phyloP scores from a whole-genome alignment of 805 yeast genomes.

The Saccharomycopsis microspora region DNA sequence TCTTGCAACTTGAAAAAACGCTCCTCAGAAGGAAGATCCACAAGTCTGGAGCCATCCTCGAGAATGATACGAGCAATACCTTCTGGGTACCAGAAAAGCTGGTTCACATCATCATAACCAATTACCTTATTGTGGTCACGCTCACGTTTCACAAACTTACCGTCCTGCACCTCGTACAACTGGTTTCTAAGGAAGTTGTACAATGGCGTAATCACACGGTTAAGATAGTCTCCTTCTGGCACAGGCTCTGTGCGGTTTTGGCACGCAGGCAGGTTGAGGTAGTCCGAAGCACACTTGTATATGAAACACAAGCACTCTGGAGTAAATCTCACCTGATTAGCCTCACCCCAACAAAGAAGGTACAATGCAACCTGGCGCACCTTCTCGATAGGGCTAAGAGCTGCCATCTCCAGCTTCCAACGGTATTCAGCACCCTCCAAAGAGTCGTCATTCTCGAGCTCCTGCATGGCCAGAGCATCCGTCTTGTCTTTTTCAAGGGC shows the following conservation, averaged over 20 bases:
- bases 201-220: slow-evolving; percentile 86
- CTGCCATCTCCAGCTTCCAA: slow-evolving; percentile 61
- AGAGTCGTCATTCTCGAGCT: slow-evolving; percentile 75
- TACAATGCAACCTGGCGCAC: slow-evolving; percentile 55
- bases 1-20: slow-evolving; percentile 86
- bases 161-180: slow-evolving; percentile 45
- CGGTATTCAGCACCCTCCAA: slow-evolving; percentile 79
- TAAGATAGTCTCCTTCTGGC: slow-evolving; percentile 69
- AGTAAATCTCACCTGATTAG: slow-evolving; percentile 78
- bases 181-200: slow-evolving; percentile 61
- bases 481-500: slow-evolving; percentile 57
- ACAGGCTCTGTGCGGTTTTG: slow-evolving; percentile 52
- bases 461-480: slow-evolving; percentile 43
- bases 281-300: slow-evolving; percentile 90
- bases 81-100: slow-evolving; percentile 98
- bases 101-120: slow-evolving; percentile 98
- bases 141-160: slow-evolving; percentile 49
- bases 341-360: slow-evolving; percentile 66
- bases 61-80: slow-evolving; percentile 89
- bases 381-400: slow-evolving; percentile 42
- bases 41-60: slow-evolving; percentile 86
- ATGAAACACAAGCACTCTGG: slow-evolving; percentile 86
- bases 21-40: slow-evolving; percentile 82
- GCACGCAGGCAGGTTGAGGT: slow-evolving; percentile 79
- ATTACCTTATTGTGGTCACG: slow-evolving; percentile 57